Evolutionary conservation across 805 yeast genomes (phyloP), one percentile per base, ranked within the genome.

Genomic region (Cyberlindnera japonica): DNA sequence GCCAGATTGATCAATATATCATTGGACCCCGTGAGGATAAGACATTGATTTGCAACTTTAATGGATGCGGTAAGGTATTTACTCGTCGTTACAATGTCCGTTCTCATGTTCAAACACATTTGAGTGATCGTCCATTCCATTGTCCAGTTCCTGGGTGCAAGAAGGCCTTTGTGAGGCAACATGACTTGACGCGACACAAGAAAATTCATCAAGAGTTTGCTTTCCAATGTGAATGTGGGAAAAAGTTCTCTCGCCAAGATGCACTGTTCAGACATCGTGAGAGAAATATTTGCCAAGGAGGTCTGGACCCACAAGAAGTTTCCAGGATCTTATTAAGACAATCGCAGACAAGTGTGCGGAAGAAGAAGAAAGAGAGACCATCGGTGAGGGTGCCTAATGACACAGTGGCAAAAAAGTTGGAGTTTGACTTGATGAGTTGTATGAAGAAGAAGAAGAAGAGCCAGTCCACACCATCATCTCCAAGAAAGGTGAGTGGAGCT

Each of bases 51-150:
- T 93, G 99, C 62, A 71, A 75, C 44, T 91, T 71, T 61, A 75
- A 83, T 13, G 71, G 72, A 40, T 93, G 99, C 64, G 83, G 85
- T 9, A 89, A 93, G 63, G 67, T 74, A 40, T 91, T 93, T 63
- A 79, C 89, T 7, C 72, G 99, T 56, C 72, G 96, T 34, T 95
- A 95, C 63, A 93, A 93, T 55, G 87, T 88, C 11, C 70, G 98
- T 47, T 87, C 96, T 0, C 99, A 93, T 61, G 90, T 93, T 41
- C 99, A 93, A 60, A 93, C 99, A 1, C 99, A 93, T 68, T 65
- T 93, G 36, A 81, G 91, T 59, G 99, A 95, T 61, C 70, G 97
- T 48, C 99, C 99, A 1, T 91, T 87, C 63, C 67, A 73, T 0
- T 93, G 99, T 65, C 71, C 68, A 28, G 50, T 47, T 32, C 68